Conservation (phyloP, 371 early-diverging fungal species). For the Quaeritorhiza haematococci region DNA sequence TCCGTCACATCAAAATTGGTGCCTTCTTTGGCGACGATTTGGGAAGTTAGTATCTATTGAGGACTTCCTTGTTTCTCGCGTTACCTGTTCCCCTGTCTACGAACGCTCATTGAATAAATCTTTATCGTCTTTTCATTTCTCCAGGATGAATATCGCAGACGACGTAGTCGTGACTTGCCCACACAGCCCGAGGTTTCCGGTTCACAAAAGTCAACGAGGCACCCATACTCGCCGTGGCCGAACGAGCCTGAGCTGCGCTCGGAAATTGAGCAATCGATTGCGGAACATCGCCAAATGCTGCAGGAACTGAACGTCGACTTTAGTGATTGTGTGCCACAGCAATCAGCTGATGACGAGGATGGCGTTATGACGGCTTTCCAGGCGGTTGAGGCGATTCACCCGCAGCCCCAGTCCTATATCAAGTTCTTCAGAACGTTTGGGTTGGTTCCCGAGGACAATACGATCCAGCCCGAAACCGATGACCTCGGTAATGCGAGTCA, state of each 20-base stretch:
- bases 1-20: conserved; percentile 37
- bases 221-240: conserved; percentile 17
- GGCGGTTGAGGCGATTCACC: conserved; percentile 37
- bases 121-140: background rate
- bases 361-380: conserved; percentile 43
- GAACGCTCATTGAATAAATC: too few species aligned
- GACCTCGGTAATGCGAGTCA: too few species aligned
- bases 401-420: too few species aligned
- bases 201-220: conserved; percentile 5
- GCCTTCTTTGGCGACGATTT: conserved; percentile 50
- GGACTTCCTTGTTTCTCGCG: too few species aligned
- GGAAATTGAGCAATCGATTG: background rate
- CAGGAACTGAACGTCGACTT: background rate
- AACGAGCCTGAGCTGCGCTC: conserved; percentile 17
- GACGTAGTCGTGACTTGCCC: background rate
- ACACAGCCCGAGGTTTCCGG: background rate
- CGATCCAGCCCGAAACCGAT: too few species aligned
- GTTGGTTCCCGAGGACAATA: too few species aligned
- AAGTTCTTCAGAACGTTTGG: too few species aligned
- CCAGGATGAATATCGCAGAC: background rate
- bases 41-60: conserved; percentile 35
- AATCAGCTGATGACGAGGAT: conserved; percentile 4
- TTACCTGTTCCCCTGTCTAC: too few species aligned
- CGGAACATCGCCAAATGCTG: background rate
- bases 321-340: too few species aligned